Evolutionary conservation across 352 stramenopile species (phyloP).

Genomic region (Globisporangium apiculatum): DNA sequence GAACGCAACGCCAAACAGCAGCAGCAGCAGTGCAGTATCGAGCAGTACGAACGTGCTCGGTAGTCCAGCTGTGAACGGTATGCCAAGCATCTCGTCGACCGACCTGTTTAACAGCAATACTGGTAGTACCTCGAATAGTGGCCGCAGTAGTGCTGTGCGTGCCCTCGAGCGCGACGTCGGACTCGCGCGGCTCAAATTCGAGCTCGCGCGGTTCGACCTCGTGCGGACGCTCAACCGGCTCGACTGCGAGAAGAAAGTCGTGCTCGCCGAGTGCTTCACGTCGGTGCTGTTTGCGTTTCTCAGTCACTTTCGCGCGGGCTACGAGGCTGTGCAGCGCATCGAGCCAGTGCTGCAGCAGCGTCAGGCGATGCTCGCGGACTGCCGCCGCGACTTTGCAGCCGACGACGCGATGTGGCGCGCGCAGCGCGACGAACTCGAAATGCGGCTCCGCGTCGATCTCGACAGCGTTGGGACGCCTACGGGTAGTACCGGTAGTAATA

Average conservation of each 20-base stretch:
- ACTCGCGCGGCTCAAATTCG: constrained; percentile 54
- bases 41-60: constrained; percentile 1
- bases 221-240: constrained; percentile 80
- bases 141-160: background rate
- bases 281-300: constrained; percentile 76
- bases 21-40: background rate
- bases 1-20: background rate
- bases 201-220: constrained; percentile 78
- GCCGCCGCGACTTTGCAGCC: constrained; percentile 55
- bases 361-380: constrained; percentile 62
- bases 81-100: constrained; percentile 4
- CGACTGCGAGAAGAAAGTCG: constrained; percentile 81
- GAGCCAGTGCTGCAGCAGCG: constrained; percentile 58
- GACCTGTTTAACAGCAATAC: constrained; percentile 1
- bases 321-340: constrained; percentile 74
- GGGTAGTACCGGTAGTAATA: too few relatives aligned
- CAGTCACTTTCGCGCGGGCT: constrained; percentile 73
- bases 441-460: constrained; percentile 41
- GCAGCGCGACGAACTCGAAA: constrained; percentile 60
- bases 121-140: background rate
- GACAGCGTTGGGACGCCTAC: constrained; percentile 12
- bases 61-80: constrained; percentile 9
- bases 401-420: constrained; percentile 73
- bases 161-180: constrained; percentile 65
- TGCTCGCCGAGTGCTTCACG: constrained; percentile 82